Base-by-base conservation (phyloP, 257 asterid genomes). In the Capsicum baccatum region DNA sequence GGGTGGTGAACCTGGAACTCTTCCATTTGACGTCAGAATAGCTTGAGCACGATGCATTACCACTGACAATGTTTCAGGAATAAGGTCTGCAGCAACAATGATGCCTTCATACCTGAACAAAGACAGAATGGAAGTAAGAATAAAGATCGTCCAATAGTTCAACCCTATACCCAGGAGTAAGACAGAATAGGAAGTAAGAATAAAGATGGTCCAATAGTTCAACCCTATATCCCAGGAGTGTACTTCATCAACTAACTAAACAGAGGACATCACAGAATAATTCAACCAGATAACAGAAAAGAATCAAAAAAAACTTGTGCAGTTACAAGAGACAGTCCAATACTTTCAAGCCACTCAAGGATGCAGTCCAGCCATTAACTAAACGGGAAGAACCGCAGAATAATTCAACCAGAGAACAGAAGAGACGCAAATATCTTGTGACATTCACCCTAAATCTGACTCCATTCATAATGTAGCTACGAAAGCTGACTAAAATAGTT, bases 61-160 rank as follows among this genome's bases (percentile, higher is more conserved):
- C 88, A 94, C 96, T 83, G 97, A 90, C 91, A 97, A 90, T 63
- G 89, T 86, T 82, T 94, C 99, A 56, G 98, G 98, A 90, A 97
- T 86, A 85, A 97, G 95, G 88, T 94, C 99, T 47, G 97, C 94
- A 64, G 97, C 95, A 86, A 91, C 94, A 84, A 95, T 90, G 83
- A 93, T 89, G 86, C 92, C 94, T 88, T 95, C 99, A 84, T 95
- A 97, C 89, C 99, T 97, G 96, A 81, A 91, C 82, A 70, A 80
- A 83, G 84, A 78, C 83, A 85, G 57, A 60, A 33, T 37, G 84
- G 54, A 54, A 69, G 80, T 83, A 78, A 55, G 56, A 57, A 56
- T 42, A 55, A 64, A 81, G 16, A 37, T 48, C 54, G 64, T 48
- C 78, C 59, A 47, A 69, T 26, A n/a, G 57, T 62, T 84, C 50